A percentile compares a stretch with the other conserved stretches of the same genome.
Conservation (phyloP, 768 basidiomycete genomes). For the Baorangia bicolor region DNA sequence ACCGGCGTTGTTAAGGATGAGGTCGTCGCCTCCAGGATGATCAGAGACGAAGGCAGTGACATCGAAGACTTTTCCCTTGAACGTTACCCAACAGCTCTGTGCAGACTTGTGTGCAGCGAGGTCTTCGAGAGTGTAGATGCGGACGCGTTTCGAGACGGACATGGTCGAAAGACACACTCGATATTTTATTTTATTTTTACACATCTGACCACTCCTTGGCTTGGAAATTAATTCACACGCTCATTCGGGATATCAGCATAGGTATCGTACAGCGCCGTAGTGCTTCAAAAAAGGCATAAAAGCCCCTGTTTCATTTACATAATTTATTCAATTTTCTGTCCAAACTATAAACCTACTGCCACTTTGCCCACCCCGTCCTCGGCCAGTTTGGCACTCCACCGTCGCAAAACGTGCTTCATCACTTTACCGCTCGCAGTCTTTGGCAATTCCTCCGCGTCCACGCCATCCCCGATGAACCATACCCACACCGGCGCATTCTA, state of each 20-base stretch:
- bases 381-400: slow-evolving; percentile 62
- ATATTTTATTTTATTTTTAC: too few species aligned
- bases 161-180: too few species aligned
- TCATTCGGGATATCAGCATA: slow-evolving; percentile 7
- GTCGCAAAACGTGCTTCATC: slow-evolving; percentile 73
- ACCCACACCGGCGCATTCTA: slow-evolving; percentile 82
- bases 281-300: too few species aligned
- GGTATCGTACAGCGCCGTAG: too few species aligned
- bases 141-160: slow-evolving; percentile 59
- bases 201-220: slow-evolving; percentile 11
- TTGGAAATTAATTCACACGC: slow-evolving; percentile 11
- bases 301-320: too few species aligned
- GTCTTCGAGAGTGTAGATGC: slow-evolving; percentile 75
- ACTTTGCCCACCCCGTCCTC: slow-evolving; percentile 41
- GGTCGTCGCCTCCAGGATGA: slow-evolving; percentile 94
- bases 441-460: slow-evolving; percentile 56
- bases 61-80: slow-evolving; percentile 84
- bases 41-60: slow-evolving; percentile 80
- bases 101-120: slow-evolving; percentile 59
- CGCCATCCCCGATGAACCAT: slow-evolving; percentile 77
- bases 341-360: too few species aligned
- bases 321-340: too few species aligned
- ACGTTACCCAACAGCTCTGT: slow-evolving; percentile 79
- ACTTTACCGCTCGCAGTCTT: slow-evolving; percentile 90
- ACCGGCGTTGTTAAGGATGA: slow-evolving; percentile 80